Evolutionary conservation across 2,329 filamentous ascomycete genomes (phyloP), one percentile per base, ranked within the genome.

Genomic region (Rhytidhysteron rufulum): DNA sequence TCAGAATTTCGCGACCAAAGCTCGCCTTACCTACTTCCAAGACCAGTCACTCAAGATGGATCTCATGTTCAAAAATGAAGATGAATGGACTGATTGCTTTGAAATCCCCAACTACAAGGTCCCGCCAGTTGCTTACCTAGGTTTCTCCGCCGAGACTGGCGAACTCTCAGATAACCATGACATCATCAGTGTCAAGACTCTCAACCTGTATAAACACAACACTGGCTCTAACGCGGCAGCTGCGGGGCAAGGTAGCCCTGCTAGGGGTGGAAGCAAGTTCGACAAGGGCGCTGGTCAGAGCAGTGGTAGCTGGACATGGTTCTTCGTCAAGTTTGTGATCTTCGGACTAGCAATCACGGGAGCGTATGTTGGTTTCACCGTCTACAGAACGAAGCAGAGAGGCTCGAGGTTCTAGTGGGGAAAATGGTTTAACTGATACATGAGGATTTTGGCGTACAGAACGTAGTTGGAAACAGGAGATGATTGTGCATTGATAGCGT

Each of bases 81-180:
- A 84, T 60, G 81, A 89, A 57, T 98, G 91, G 91, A 83, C 82
- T 47, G 73, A 83, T 43, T 98, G 93, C 77, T 98, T 98, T 71
- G 83, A 87, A 58, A 64, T 82, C 30, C 68, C 66, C 27, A 65
- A 76, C 42, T 75, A 83, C 55, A 83, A 86, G 55, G 85, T 98
- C 50, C 93, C 93, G n/a, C 72, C 75, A 8, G 77, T 82, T 39
- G 71, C 78, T 20, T 84, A 83, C 62, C 68, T 84, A 5, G 80
- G 80, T 48, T 80, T 84, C 69, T 77, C 80, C 54, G 85, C 88
- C 41, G 91, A 97, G 74, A 97, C 93, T 13, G 93, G 93, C 60
- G 91, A 98, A 73, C 80, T 98, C 51, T 88, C 83, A 68, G 93
- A 98, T 71, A 95, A 95, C 75, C 91, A 96, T 75, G 93, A 98